A percentile compares a stretch with the other conserved stretches of the same genome.
These are phyloP conservation scores for Senecio squalidus DNA, from an alignment of 140 eudicot species.

Conservation along the genomic window DNA sequence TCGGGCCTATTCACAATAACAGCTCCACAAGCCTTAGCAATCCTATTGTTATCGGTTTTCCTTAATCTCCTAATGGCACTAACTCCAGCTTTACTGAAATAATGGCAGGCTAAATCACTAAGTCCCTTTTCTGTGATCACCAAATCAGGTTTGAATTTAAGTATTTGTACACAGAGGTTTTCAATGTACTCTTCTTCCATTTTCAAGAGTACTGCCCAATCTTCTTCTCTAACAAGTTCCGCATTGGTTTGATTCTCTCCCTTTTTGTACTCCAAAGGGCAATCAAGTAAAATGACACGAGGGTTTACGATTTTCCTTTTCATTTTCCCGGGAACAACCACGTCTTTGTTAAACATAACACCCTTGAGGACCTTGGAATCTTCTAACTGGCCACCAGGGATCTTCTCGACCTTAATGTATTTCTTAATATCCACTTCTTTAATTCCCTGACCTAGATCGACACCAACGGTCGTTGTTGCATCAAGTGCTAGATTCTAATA, in stretches of 20 bases:
- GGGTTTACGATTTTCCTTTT: slow-evolving; percentile 38
- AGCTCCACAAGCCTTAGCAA: slow-evolving; percentile 55
- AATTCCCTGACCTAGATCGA: slow-evolving; percentile 78
- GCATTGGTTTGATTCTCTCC: slow-evolving; percentile 71
- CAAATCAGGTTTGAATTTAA: slow-evolving; percentile 53
- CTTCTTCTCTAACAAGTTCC: slow-evolving; percentile 59
- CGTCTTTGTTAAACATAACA: slow-evolving; percentile 62
- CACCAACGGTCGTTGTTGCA: slow-evolving; percentile 77
- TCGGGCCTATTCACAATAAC: slow-evolving; percentile 47
- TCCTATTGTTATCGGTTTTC: slow-evolving; percentile 49
- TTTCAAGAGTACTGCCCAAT: slow-evolving; percentile 51
- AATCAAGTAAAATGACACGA: slow-evolving; percentile 44
- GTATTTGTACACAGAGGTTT: slow-evolving; percentile 40
- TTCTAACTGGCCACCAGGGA: slow-evolving; percentile 88
- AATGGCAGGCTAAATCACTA: slow-evolving; percentile 58
- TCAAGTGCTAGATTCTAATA: slow-evolving; percentile 79
- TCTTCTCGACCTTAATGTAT: slow-evolving; percentile 74
- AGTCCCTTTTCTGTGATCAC: slow-evolving; percentile 56
- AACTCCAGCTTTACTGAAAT: slow-evolving; percentile 56
- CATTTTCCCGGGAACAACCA: slow-evolving; percentile 50
- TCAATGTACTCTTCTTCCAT: slow-evolving; percentile 64
- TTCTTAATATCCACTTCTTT: slow-evolving; percentile 85
- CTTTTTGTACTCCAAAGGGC: slow-evolving; percentile 56
- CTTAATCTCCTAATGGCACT: slow-evolving; percentile 56
- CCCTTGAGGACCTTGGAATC: slow-evolving; percentile 76